phyloP scores from a whole-genome alignment of 2,329 filamentous ascomycete genomes.

The Capronia americana region DNA sequence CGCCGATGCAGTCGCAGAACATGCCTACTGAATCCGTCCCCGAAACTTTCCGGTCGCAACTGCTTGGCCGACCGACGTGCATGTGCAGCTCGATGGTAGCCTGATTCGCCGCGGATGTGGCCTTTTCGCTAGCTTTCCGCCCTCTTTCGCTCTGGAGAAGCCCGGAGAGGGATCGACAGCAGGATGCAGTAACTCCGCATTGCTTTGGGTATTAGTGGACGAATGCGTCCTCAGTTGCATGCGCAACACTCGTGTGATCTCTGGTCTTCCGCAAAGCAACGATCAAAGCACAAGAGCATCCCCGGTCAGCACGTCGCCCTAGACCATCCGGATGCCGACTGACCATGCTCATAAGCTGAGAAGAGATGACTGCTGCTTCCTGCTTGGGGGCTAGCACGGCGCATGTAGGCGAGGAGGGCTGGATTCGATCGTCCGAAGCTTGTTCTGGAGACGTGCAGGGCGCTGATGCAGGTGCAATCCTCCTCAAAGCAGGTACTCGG shows the following conservation, averaged over 20 bases:
- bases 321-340: neutral
- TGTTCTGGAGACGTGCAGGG: conserved; percentile 10
- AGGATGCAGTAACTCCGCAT: neutral
- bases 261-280: neutral
- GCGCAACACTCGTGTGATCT: neutral
- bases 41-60: neutral
- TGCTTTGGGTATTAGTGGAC: neutral
- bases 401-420: conserved; percentile 3
- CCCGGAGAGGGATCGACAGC: neutral
- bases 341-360: conserved; percentile 11
- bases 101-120: neutral
- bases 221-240: neutral
- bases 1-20: neutral
- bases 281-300: neutral
- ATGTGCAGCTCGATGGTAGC: neutral
- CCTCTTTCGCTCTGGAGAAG: neutral
- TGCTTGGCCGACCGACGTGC: neutral
- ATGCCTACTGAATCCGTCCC: neutral
- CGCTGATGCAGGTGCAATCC: conserved; percentile 26
- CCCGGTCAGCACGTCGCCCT: neutral
- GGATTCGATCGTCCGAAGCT: conserved; percentile 1
- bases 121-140: neutral
- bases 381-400: conserved; percentile 7
- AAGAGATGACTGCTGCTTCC: conserved; percentile 8
- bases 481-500: conserved; percentile 26